Conservation (phyloP, 768 basidiomycete genomes). For the Leccinellum luteum region DNA sequence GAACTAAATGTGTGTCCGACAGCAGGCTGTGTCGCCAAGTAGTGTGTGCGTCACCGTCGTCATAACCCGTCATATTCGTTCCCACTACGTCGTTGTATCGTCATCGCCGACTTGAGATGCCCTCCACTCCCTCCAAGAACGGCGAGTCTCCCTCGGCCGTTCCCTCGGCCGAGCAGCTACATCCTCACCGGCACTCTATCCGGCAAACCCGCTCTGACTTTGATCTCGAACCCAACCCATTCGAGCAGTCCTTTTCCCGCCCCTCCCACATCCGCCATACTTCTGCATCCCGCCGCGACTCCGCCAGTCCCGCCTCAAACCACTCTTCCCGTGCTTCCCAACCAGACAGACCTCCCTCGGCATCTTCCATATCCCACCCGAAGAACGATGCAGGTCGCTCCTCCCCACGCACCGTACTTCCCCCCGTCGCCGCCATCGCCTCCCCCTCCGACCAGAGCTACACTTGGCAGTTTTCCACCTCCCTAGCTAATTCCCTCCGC, state of each 20-base stretch:
- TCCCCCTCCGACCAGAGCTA: conserved; percentile 50
- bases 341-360: conserved; percentile 32
- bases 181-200: conserved; percentile 16
- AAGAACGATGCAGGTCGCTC: conserved; percentile 32
- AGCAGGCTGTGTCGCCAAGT: conserved; percentile 21
- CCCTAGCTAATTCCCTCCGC: conserved; percentile 75
- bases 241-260: conserved; percentile 88
- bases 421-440: conserved; percentile 76
- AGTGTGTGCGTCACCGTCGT: conserved; percentile 25
- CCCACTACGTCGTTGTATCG: conserved; percentile 16
- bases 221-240: conserved; percentile 85
- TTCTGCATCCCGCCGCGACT: conserved; percentile 33
- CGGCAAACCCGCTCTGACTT: conserved; percentile 64
- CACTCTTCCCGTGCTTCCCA: conserved; percentile 37
- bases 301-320: conserved; percentile 33
- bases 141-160: conserved; percentile 36
- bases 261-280: conserved; percentile 52
- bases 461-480: conserved; percentile 60
- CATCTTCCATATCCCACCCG: conserved; percentile 31
- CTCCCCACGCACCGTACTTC: conserved; percentile 70
- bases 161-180: conserved; percentile 15
- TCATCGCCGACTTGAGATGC: conserved; percentile 25
- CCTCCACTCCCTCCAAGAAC: conserved; percentile 28
- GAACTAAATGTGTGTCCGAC: conserved; percentile 15
- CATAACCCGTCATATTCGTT: conserved; percentile 10